Evolutionary conservation across 1,284 basidiomycete genomes (phyloP), one percentile per base, ranked within the genome.

Genomic region (Trichosporon asahii): DNA sequence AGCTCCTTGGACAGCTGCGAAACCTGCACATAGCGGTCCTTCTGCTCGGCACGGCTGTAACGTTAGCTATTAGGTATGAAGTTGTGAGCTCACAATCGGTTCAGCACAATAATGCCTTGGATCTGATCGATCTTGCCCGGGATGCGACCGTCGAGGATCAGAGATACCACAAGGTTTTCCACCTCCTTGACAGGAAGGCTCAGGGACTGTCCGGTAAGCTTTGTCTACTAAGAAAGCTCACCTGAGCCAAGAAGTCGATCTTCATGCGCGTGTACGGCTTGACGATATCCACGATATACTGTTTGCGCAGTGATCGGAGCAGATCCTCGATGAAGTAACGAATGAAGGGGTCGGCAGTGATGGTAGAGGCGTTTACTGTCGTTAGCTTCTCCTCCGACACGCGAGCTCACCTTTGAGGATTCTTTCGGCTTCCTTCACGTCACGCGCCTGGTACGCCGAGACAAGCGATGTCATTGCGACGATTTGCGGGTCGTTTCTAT

Each of bases 391-490:
- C 7, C 25, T 8, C 9, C 5, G n/a, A 77, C 84, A 53, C 69
- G 8, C 2, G 21, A 11, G n/a, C 37, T 33, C 27, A 92, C 94
- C 93, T 83, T 90, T 88, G 63, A 99, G 82, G 72, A 99, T 98
- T 85, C 90, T 95, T 84, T 99, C 96, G 0, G 97, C 96, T 37
- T 91, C 88, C 82, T 98, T 95, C 0, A 99, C 95, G 79, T 99
- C 96, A 72, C 95, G 89, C 46, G 91, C 88, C 80, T 99, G 96
- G 83, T 98, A 99, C 0, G 97, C 97, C 67, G 93, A 90, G 4
- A 99, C 96, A 6, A 99, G 87, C 77, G 93, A 92, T 0, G 96
- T 98, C 96, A 99, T 98, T 1, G 97, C 95, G 66, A 91, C 92
- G 78, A 99, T 99, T 82, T 99, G 91, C 7, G 94, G 90, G 78